Evolutionary conservation across 129 eudicot genomes (phyloP).

Genomic region (Sambucus nigra): DNA sequence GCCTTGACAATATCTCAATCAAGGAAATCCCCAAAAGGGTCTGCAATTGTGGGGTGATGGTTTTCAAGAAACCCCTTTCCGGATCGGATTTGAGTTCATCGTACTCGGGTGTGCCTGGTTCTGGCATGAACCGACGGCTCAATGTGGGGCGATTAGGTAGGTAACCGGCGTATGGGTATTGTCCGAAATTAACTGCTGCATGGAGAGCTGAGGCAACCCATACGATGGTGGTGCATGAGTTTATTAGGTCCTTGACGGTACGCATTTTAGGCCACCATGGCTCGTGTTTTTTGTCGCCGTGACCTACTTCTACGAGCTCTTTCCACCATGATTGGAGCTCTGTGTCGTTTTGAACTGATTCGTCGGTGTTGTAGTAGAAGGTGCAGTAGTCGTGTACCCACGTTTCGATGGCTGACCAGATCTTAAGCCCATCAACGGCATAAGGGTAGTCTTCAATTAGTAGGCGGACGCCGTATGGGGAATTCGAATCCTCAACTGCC

Average conservation of each 20-base stretch:
- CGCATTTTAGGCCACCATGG: conserved; percentile 55
- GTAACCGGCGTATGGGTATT: conserved; percentile 44
- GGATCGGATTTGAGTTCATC: conserved; percentile 26
- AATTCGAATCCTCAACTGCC: conserved; percentile 39
- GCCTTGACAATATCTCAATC: conserved; percentile 42
- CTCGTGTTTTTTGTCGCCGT: conserved; percentile 43
- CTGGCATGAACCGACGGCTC: conserved; percentile 39
- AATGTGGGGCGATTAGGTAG: conserved; percentile 42
- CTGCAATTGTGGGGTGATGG: conserved; percentile 27
- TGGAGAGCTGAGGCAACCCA: conserved; percentile 55
- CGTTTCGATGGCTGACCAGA: conserved; percentile 51
- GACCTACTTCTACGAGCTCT: conserved; percentile 42
- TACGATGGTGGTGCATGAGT: conserved; percentile 38
- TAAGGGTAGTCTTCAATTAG: conserved; percentile 49
- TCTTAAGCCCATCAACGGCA: conserved; percentile 48
- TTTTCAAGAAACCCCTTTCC: conserved; percentile 20
- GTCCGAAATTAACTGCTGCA: conserved; percentile 61
- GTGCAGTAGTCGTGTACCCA: conserved; percentile 40
- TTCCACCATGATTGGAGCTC: conserved; percentile 54
- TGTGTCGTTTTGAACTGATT: conserved; percentile 25
- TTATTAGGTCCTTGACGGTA: conserved; percentile 20
- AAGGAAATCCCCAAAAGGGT: conserved; percentile 29
- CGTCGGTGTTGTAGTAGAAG: conserved; percentile 31
- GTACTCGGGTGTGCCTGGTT: conserved; percentile 27
- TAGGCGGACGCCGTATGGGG: conserved; percentile 36